phyloP scores from a whole-genome alignment of 768 basidiomycete species.

The Boletellus emodensis region DNA sequence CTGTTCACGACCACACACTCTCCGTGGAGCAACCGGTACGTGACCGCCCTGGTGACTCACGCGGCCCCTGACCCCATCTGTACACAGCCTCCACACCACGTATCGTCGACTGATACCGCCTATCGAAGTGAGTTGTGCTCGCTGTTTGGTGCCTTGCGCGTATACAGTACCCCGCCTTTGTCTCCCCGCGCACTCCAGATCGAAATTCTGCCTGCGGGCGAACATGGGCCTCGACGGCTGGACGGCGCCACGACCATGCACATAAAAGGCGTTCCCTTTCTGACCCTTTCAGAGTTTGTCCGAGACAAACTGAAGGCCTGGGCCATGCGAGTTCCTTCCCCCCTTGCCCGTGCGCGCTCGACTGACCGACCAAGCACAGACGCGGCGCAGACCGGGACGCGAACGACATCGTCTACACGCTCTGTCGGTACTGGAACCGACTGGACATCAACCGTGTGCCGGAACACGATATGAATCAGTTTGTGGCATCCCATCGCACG shows the following conservation, averaged over 20 bases:
- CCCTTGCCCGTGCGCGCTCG: conserved; percentile 6
- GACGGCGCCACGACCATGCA: conserved; percentile 64
- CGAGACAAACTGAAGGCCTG: conserved; percentile 81
- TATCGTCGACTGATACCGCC: conserved; percentile 75
- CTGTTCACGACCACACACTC: conserved; percentile 67
- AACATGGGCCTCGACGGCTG: conserved; percentile 72
- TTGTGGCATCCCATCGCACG: conserved; percentile 55
- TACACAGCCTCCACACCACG: conserved; percentile 61
- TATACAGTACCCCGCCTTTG: conserved; percentile 1
- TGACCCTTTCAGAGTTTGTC: conserved; percentile 82
- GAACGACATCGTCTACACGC: conserved; percentile 67
- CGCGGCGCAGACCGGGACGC: conserved; percentile 71
- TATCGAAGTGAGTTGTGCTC: conserved; percentile 52
- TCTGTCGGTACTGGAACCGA: conserved; percentile 74
- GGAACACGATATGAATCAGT: conserved; percentile 80
- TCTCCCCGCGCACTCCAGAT: conserved; percentile 44
- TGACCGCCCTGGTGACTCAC: neutral
- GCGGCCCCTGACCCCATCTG: conserved; percentile 8
- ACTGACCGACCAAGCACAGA: conserved; percentile 37
- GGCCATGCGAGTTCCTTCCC: conserved; percentile 56
- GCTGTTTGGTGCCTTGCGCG: neutral
- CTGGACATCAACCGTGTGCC: conserved; percentile 85
- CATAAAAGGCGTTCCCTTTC: conserved; percentile 70
- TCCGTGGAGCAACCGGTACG: conserved; percentile 83
- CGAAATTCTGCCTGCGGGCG: conserved; percentile 79